These are phyloP conservation scores for Microthlaspi erraticum DNA, from an alignment of 345 rosid species.

Conservation along the genomic window DNA sequence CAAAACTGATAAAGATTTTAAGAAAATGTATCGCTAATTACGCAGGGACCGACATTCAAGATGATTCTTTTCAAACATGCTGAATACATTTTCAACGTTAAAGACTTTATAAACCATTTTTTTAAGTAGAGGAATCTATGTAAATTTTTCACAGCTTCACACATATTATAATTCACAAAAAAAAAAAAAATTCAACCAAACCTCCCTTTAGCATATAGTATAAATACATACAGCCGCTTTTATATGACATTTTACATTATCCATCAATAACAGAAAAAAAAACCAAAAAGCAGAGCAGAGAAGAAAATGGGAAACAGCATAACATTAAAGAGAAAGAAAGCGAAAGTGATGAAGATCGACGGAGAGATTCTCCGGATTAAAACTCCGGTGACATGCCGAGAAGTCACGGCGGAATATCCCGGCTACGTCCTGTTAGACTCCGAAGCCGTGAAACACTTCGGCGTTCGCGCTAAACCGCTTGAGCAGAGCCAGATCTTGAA, in stretches of 20 bases:
- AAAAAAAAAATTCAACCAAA: neutral
- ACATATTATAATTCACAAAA: slow-evolving; percentile 21
- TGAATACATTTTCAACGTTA: slow-evolving; percentile 30
- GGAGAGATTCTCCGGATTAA: slow-evolving; percentile 77
- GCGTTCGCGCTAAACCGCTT: slow-evolving; percentile 76
- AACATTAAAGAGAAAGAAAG: slow-evolving; percentile 55
- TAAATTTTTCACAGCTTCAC: slow-evolving; percentile 38
- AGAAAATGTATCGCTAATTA: neutral
- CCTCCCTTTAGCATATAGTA: slow-evolving; percentile 12
- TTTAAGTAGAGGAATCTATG: slow-evolving; percentile 29
- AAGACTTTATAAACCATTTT: slow-evolving; percentile 15
- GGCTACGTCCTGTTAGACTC: slow-evolving; percentile 82
- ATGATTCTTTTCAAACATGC: slow-evolving; percentile 35
- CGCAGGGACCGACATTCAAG: slow-evolving; percentile 27
- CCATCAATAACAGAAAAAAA: slow-evolving; percentile 12
- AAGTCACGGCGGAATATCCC: slow-evolving; percentile 71
- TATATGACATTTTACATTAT: slow-evolving; percentile 16
- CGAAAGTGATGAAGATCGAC: slow-evolving; percentile 81
- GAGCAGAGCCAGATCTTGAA: slow-evolving; percentile 63
- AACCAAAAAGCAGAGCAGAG: neutral
- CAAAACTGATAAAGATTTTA: neutral
- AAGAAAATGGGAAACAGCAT: slow-evolving; percentile 74
- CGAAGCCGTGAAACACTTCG: slow-evolving; percentile 74
- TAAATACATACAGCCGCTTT: neutral
- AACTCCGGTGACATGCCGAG: slow-evolving; percentile 67